A percentile compares a stretch with the other conserved stretches of the same genome.
phyloP scores from a whole-genome alignment of 129 eudicot species.

The Artemisia annua region DNA sequence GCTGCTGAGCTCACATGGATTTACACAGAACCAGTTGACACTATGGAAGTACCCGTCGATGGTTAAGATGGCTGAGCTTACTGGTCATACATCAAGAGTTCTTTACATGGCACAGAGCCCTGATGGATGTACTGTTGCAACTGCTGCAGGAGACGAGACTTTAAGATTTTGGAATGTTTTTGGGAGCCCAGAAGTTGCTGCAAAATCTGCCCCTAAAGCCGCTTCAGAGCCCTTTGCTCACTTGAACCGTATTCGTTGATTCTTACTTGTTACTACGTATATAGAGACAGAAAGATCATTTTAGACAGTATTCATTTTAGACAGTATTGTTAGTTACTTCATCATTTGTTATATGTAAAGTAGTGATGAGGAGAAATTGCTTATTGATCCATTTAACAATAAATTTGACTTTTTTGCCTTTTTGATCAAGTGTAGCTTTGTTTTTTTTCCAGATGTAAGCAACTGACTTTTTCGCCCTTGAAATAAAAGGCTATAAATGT shows the following conservation, averaged over 20 bases:
- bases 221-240: conserved; percentile 81
- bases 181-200: conserved; percentile 83
- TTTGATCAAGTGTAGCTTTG: too few species aligned
- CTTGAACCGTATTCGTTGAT: conserved; percentile 71
- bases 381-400: too few species aligned
- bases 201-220: conserved; percentile 77
- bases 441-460: too few species aligned
- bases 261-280: not conserved
- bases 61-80: conserved; percentile 89
- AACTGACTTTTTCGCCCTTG: too few species aligned
- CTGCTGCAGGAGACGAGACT: conserved; percentile 96
- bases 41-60: conserved; percentile 97
- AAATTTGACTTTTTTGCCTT: too few species aligned
- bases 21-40: conserved; percentile 84
- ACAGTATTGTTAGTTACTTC: not conserved
- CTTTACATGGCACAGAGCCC: conserved; percentile 93
- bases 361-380: not conserved
- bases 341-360: not conserved
- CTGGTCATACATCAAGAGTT: conserved; percentile 91
- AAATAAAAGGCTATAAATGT: too few species aligned
- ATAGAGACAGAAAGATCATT: not conserved
- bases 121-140: conserved; percentile 96
- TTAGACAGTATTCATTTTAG: too few species aligned
- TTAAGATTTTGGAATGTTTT: conserved; percentile 94
- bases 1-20: conserved; percentile 89